A percentile compares a stretch with the other conserved stretches of the same genome.
These are phyloP conservation scores for Murraya koenigii DNA, from an alignment of 345 rosid species.

Conservation along the genomic window DNA sequence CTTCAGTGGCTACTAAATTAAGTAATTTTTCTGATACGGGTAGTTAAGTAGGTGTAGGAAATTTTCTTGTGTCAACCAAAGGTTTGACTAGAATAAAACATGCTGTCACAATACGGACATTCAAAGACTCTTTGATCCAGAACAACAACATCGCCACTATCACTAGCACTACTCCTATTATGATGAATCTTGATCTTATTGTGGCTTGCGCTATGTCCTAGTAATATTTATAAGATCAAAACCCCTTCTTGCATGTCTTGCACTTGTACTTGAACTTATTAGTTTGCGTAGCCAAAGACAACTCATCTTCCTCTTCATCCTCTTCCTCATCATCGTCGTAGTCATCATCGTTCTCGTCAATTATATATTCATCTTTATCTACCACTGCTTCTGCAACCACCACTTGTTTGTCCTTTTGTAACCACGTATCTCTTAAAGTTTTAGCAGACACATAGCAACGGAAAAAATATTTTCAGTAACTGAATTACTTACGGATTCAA, in stretches of 20 bases:
- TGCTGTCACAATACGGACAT: constrained; percentile 42
- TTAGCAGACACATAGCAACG: constrained; percentile 31
- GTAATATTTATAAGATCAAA: constrained; percentile 59
- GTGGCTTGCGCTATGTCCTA: constrained; percentile 70
- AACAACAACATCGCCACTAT: too few relatives aligned
- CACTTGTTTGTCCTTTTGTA: constrained; percentile 10
- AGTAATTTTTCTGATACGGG: background rate
- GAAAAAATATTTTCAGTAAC: constrained; percentile 13
- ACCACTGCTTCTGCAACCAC: background rate
- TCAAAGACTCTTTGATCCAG: constrained; percentile 7
- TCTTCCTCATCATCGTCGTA: background rate
- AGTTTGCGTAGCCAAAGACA: background rate
- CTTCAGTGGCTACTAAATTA: constrained; percentile 31
- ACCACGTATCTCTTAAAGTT: constrained; percentile 43
- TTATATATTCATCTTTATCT: too few relatives aligned
- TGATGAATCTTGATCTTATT: constrained; percentile 22
- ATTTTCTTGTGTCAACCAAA: constrained; percentile 61
- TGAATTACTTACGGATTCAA: constrained; percentile 33
- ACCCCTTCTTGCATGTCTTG: constrained; percentile 47
- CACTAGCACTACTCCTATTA: background rate
- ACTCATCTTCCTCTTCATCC: constrained; percentile 11
- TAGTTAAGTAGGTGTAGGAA: constrained; percentile 26
- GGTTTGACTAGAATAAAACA: constrained; percentile 56
- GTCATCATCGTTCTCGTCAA: background rate
- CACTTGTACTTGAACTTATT: constrained; percentile 28